Evolutionary conservation across 306 rosid species (phyloP), one percentile per base, ranked within the genome.

Genomic region (Carpinus viminea): DNA sequence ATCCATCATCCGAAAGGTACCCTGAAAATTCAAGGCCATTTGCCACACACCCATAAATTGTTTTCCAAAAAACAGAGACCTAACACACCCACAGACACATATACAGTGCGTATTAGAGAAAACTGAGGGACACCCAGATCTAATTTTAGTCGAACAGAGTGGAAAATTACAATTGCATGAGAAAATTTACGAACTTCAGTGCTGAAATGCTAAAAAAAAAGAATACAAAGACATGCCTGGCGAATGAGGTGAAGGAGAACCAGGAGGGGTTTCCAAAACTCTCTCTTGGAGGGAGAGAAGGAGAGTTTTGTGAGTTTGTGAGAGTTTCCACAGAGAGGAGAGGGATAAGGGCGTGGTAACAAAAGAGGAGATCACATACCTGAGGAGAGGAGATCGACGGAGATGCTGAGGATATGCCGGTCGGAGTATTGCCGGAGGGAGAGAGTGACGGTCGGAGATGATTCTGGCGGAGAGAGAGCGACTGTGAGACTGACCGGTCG

Each of bases 271-370:
- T 80, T 95, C 97, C 62, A 60, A 45, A 80, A 95, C 93, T 69
- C 88, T 81, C 12, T 91, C 96, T 60, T 95, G 93, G 53, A 95
- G 94, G n/a, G 99, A 93, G 57, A 95, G 98, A 50, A 95, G 97
- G 70, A 95, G 96, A 24, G 26, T 24, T 24, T 24, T 24, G 26
- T n/a, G n/a, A n/a, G n/a, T n/a, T n/a, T n/a, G n/a, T 24, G 26
- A 24, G 26, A 24, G 26, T 24, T 24, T 24, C 26, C 26, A 24
- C 0, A 24, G 26, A 24, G 26, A 24, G 26, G 26, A 24, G 26
- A 24, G 26, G 26, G 26, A 24, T 24, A 24, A 24, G 26, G 26
- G 26, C 26, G 26, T 24, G 26, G 26, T 24, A 24, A 24, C 26
- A 24, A n/a, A n/a, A 24, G 26, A 24, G 26, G 26, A 24, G 26